These are phyloP conservation scores for Agastache rugosa DNA, from an alignment of 257 asterid species.

Conservation along the genomic window DNA sequence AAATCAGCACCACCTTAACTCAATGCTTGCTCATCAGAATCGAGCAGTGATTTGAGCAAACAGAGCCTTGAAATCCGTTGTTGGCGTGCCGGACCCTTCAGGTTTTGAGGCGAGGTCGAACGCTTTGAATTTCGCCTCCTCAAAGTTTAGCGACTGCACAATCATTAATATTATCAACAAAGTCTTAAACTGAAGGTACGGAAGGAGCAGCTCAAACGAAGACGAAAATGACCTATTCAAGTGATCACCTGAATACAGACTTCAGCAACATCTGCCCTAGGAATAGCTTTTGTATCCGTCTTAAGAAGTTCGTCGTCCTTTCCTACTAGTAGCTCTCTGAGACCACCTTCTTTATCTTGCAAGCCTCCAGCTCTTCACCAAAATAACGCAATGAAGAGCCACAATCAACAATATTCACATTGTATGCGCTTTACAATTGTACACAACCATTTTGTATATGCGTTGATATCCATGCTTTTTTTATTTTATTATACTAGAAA, in stretches of 20 bases:
- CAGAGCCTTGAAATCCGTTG: conserved; percentile 84
- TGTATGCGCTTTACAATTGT: not conserved
- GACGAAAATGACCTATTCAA: not conserved
- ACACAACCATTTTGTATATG: not conserved
- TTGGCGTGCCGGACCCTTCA: conserved; percentile 82
- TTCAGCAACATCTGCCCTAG: conserved; percentile 95
- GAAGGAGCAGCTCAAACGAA: not conserved
- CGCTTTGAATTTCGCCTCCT: conserved; percentile 85
- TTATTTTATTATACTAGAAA: not conserved
- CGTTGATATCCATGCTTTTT: not conserved
- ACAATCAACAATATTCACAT: not conserved
- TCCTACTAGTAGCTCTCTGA: conserved; percentile 81
- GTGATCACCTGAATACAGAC: conserved; percentile 77
- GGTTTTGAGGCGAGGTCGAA: conserved; percentile 91
- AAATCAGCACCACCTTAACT: not conserved
- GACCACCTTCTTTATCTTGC: conserved; percentile 92
- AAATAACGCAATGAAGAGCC: not conserved
- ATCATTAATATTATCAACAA: conserved; percentile 22
- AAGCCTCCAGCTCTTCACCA: conserved; percentile 87
- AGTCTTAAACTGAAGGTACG: not conserved
- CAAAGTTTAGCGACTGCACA: conserved; percentile 74
- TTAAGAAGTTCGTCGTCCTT: conserved; percentile 90
- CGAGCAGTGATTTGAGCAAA: conserved; percentile 69
- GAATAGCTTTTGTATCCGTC: conserved; percentile 74
- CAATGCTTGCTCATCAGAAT: conserved; percentile 51